These are phyloP conservation scores for Podila epigama DNA, from an alignment of 192 early-diverging fungal genomes.

Conservation along the genomic window DNA sequence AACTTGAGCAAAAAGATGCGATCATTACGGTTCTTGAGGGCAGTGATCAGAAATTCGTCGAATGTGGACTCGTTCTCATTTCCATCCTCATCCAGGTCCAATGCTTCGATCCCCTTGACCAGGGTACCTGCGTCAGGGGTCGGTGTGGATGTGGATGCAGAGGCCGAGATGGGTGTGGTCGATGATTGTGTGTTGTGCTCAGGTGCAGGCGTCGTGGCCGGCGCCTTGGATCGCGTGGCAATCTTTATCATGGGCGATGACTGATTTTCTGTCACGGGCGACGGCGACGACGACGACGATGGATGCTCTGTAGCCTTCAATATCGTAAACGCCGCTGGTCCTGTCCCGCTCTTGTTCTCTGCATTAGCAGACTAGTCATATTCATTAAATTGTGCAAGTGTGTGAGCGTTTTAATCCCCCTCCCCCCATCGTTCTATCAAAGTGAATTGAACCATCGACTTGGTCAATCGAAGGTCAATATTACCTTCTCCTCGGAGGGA, in stretches of 20 bases:
- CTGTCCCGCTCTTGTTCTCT: neutral
- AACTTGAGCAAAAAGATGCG: constrained; percentile 73
- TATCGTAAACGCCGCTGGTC: constrained; percentile 17
- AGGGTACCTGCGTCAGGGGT: neutral
- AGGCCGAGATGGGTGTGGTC: neutral
- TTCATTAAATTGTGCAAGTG: too few species aligned
- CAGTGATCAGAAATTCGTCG: constrained; percentile 67
- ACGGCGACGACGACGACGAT: neutral
- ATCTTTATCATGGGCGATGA: neutral
- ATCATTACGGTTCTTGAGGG: constrained; percentile 68
- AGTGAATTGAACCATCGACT: too few species aligned
- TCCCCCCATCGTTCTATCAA: too few species aligned
- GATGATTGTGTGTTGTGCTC: too few species aligned
- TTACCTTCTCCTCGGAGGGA: neutral
- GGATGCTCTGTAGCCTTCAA: constrained; percentile 5
- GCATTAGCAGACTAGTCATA: neutral
- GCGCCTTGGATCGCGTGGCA: neutral
- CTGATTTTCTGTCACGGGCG: neutral
- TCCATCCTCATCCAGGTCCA: constrained; percentile 24
- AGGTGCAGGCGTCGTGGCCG: too few species aligned
- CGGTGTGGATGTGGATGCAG: neutral
- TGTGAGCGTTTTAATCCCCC: too few species aligned
- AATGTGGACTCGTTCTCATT: constrained; percentile 44
- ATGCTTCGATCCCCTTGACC: constrained; percentile 12
- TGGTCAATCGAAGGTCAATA: neutral